Percentiles rank a stretch among this genome's conserved stretches.
Evolutionary conservation across 2,329 filamentous ascomycete genomes (phyloP).

Genomic region (Allantophomopsis lycopodina): DNA sequence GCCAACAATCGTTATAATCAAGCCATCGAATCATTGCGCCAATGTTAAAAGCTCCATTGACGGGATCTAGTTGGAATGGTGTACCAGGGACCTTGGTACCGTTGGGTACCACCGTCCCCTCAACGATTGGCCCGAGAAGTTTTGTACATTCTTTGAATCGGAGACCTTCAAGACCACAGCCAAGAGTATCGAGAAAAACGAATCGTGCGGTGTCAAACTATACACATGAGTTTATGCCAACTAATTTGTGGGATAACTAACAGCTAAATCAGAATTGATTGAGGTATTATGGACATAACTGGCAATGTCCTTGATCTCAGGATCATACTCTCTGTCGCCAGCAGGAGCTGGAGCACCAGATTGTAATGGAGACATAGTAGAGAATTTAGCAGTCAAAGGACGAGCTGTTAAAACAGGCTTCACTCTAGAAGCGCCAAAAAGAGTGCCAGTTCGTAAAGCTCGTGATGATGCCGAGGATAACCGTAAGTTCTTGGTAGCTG

Average conservation of each 20-base stretch:
- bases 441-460: slow-evolving; percentile 14
- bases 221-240: slow-evolving; percentile 7
- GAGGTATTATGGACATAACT: slow-evolving; percentile 87
- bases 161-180: slow-evolving; percentile 90
- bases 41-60: slow-evolving; percentile 97
- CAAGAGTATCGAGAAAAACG: slow-evolving; percentile 92
- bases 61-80: slow-evolving; percentile 84
- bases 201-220: slow-evolving; percentile 92
- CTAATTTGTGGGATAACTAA: slow-evolving; percentile 32
- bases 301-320: slow-evolving; percentile 91
- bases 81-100: slow-evolving; percentile 87
- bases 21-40: slow-evolving; percentile 98
- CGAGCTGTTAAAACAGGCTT: slow-evolving; percentile 7
- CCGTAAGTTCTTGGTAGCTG: slow-evolving; percentile 15
- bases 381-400: slow-evolving; percentile 15
- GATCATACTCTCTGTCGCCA: slow-evolving; percentile 57
- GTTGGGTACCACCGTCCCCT: slow-evolving; percentile 82
- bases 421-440: slow-evolving; percentile 8
- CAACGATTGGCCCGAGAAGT: slow-evolving; percentile 81
- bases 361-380: slow-evolving; percentile 20
- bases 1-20: slow-evolving; percentile 99
- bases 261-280: slow-evolving; percentile 83
- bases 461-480: slow-evolving; percentile 13
- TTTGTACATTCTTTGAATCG: slow-evolving; percentile 94
- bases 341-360: slow-evolving; percentile 33